Evolutionary conservation across 768 basidiomycete genomes (phyloP).

Genomic region (Boletus edulis): DNA sequence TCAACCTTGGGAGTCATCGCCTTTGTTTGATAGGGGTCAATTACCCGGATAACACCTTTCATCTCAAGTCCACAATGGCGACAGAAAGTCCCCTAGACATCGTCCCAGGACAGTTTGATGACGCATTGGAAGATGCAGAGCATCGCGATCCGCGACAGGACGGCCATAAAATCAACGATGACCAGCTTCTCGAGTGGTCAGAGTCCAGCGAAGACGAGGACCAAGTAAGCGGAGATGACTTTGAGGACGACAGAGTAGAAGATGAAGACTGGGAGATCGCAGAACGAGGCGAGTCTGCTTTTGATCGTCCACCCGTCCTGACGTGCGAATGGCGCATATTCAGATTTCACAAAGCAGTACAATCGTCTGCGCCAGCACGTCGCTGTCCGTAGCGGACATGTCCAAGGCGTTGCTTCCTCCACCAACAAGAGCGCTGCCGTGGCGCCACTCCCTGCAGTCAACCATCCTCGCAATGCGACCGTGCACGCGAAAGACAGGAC

Average conservation of each 20-base stretch:
- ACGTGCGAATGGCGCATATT: constrained; percentile 2
- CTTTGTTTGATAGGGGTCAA: constrained; percentile 9
- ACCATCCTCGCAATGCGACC: too few relatives aligned
- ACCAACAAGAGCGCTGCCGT: constrained; percentile 48
- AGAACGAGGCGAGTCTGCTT: constrained; percentile 60
- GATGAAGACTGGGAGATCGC: constrained; percentile 90
- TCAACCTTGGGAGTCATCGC: background rate
- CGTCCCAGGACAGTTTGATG: constrained; percentile 61
- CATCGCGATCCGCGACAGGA: constrained; percentile 20
- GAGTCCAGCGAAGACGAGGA: constrained; percentile 26
- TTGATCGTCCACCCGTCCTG: background rate
- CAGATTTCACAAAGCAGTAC: constrained; percentile 99
- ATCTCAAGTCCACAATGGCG: constrained; percentile 16
- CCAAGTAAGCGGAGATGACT: constrained; percentile 45
- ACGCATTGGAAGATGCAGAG: constrained; percentile 42
- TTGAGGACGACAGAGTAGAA: constrained; percentile 63
- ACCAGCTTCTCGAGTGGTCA: constrained; percentile 30
- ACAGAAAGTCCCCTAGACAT: constrained; percentile 22
- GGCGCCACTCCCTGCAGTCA: constrained; percentile 67
- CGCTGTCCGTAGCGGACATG: constrained; percentile 73
- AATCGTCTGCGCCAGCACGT: constrained; percentile 93
- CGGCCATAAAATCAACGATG: constrained; percentile 47
- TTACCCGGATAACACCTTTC: constrained; percentile 4
- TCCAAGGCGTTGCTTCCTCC: constrained; percentile 55
- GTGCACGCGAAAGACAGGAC: constrained; percentile 54